Percentiles rank a stretch among this genome's conserved stretches.
Conservation (phyloP, 805 yeast genomes). For the Cyberlindnera americana region DNA sequence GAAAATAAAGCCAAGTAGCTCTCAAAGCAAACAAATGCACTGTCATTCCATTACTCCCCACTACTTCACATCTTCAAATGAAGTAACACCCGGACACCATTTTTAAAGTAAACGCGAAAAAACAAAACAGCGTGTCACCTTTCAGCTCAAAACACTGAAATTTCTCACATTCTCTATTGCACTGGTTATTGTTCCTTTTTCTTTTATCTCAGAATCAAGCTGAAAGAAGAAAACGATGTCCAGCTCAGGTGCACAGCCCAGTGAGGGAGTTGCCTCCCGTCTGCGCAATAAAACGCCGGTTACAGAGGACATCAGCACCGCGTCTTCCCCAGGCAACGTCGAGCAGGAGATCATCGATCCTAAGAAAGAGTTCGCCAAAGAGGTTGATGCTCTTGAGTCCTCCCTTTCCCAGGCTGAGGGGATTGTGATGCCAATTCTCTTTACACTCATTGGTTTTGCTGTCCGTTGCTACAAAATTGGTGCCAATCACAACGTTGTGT, state of each 20-base stretch:
- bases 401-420: conserved; percentile 24
- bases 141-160: background rate
- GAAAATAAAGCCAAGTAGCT: too few species aligned
- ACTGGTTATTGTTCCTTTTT: too few species aligned
- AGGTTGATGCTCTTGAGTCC: conserved; percentile 19
- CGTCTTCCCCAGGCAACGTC: conserved; percentile 1
- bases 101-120: conserved; percentile 6
- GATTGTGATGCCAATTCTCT: conserved; percentile 53
- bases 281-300: conserved; percentile 19
- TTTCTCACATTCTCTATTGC: too few species aligned
- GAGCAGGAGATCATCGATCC: conserved; percentile 13
- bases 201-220: too few species aligned
- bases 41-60: too few species aligned
- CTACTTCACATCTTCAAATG: too few species aligned
- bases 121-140: conserved; percentile 16
- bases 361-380: conserved; percentile 19
- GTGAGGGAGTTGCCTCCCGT: conserved; percentile 19
- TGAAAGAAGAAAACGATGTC: conserved; percentile 9
- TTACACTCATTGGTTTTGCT: conserved; percentile 67
- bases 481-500: conserved; percentile 71
- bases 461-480: conserved; percentile 76
- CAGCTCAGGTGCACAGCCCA: conserved; percentile 14
- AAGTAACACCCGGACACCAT: conserved; percentile 2
- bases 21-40: too few species aligned
- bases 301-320: background rate